These are phyloP conservation scores for Cicer arietinum DNA, from an alignment of 306 rosid species.

Conservation along the genomic window DNA sequence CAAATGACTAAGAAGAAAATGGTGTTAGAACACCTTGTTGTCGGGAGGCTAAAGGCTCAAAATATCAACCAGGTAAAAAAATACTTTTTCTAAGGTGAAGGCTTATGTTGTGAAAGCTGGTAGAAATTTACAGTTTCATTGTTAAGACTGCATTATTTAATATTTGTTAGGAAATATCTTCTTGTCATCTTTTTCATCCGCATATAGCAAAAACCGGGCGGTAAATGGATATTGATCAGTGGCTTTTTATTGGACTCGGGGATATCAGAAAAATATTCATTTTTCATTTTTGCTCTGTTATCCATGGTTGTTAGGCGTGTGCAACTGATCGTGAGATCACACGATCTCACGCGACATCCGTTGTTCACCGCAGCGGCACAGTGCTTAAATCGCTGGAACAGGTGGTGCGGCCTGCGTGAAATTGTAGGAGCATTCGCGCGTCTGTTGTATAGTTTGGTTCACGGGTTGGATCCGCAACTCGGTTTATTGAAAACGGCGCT, in stretches of 20 bases:
- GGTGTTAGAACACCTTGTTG: constrained; percentile 98
- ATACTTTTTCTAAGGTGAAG: constrained; percentile 18
- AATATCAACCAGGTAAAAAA: constrained; percentile 88
- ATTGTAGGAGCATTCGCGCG: too few species aligned
- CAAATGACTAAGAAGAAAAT: constrained; percentile 98
- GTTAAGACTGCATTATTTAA: constrained; percentile 17
- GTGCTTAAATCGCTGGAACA: too few species aligned
- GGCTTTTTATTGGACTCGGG: constrained; percentile 9
- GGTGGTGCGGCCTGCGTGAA: too few species aligned
- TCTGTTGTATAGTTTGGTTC: too few species aligned
- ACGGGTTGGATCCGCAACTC: too few species aligned
- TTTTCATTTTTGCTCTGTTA: constrained; percentile 20
- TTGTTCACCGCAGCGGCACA: too few species aligned
- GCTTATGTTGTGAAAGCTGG: constrained; percentile 30
- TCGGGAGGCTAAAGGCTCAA: constrained; percentile 94
- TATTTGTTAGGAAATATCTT: background rate
- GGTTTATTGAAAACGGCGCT: too few species aligned
- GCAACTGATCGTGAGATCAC: too few species aligned
- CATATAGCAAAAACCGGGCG: constrained; percentile 6
- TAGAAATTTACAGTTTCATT: constrained; percentile 23
- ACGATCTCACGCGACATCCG: too few species aligned
- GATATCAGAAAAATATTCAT: background rate
- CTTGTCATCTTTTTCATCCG: constrained; percentile 7
- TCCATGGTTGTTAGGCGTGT: background rate
- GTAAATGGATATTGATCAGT: constrained; percentile 31